Conservation (phyloP, 2,329 filamentous ascomycete genomes). For the Canariomyces notabilis region DNA sequence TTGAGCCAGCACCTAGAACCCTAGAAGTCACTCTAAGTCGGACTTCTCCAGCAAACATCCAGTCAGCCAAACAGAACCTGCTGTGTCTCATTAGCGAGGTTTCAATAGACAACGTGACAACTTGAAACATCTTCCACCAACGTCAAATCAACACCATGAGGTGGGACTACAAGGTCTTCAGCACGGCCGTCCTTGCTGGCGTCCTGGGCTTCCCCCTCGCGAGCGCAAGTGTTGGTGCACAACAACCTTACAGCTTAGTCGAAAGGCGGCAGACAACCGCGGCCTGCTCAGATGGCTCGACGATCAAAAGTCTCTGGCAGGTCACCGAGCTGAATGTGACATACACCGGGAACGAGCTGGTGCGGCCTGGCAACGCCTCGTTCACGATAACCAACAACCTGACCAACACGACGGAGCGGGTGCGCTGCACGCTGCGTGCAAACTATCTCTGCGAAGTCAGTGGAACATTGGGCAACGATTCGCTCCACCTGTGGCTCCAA, state of each 20-base stretch:
- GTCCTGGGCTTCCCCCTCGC: no score
- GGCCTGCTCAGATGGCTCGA: constrained; percentile 2
- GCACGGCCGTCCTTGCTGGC: no score
- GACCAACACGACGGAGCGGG: constrained; percentile 4
- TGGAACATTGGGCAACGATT: constrained; percentile 10
- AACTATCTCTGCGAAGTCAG: constrained; percentile 19
- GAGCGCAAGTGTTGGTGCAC: no score
- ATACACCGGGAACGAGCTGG: constrained; percentile 11
- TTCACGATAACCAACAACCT: constrained; percentile 16
- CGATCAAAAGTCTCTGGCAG: constrained; percentile 13
- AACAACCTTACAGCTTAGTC: neutral
- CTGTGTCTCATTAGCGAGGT: no score
- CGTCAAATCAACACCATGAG: no score
- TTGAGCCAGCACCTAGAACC: no score
- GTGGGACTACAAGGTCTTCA: no score
- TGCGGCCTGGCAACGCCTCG: constrained; percentile 11
- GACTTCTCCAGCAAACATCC: no score
- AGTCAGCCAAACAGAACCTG: no score
- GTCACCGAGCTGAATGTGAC: constrained; percentile 12
- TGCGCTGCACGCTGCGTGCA: constrained; percentile 11
- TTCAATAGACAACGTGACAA: no score
- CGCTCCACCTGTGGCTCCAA: constrained; percentile 17
- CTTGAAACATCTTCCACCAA: no score
- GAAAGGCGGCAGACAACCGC: neutral
- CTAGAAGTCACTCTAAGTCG: no score